Conservation (phyloP, 176 grass and related monocot species). For the Metroxylon sagu region DNA sequence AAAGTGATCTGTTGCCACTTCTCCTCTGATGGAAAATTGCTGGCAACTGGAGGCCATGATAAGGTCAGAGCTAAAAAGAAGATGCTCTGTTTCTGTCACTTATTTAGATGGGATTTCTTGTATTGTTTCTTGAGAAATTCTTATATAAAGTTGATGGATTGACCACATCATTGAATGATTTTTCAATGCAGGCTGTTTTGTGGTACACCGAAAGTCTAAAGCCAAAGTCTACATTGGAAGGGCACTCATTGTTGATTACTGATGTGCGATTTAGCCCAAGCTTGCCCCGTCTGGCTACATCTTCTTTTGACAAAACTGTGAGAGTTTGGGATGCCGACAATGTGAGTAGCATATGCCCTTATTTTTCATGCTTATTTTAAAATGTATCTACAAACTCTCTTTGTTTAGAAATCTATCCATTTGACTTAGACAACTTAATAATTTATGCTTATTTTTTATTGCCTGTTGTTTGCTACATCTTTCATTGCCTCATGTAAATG, state of each 20-base stretch:
- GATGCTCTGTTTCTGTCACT: too few species aligned
- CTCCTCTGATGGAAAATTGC: slow-evolving; percentile 85
- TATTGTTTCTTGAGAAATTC: too few species aligned
- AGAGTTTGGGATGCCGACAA: slow-evolving; percentile 98
- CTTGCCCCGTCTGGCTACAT: slow-evolving; percentile 86
- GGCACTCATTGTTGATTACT: slow-evolving; percentile 69
- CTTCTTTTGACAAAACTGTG: slow-evolving; percentile 95
- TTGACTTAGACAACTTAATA: not conserved
- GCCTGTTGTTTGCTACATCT: too few species aligned
- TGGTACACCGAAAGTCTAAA: slow-evolving; percentile 74
- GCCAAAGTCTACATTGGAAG: slow-evolving; percentile 67
- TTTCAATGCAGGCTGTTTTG: slow-evolving; percentile 58
- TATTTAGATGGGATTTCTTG: too few species aligned
- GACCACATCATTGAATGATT: slow-evolving; percentile 4
- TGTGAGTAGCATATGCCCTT: slow-evolving; percentile 41
- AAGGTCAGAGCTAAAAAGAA: slow-evolving; percentile 41
- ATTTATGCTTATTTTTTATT: too few species aligned
- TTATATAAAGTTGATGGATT: not conserved
- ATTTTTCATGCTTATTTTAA: not conserved
- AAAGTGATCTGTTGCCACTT: slow-evolving; percentile 95
- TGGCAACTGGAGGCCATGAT: slow-evolving; percentile 98
- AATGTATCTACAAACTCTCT: not conserved
- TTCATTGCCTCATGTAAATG: too few species aligned
- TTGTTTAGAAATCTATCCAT: not conserved
- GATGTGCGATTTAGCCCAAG: slow-evolving; percentile 98